Conservation (phyloP, 768 basidiomycete species). For the Termitomyces sp. region DNA sequence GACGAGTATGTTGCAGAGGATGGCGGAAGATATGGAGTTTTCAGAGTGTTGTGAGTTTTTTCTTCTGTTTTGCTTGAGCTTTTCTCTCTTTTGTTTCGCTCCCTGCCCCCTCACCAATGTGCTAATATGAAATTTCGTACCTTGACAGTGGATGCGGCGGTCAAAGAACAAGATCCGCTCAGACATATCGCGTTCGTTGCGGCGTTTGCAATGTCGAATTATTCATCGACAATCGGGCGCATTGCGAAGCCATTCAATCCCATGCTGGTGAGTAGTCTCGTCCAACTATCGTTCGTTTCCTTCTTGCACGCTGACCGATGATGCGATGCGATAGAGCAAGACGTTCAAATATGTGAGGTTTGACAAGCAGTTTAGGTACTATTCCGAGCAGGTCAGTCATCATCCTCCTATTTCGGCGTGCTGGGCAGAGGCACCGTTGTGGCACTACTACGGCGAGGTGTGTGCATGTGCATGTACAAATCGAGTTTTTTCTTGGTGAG, state of each 20-base stretch:
- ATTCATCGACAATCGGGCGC: constrained; percentile 91
- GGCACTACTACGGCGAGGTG: constrained; percentile 91
- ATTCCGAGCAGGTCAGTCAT: constrained; percentile 96
- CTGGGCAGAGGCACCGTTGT: constrained; percentile 85
- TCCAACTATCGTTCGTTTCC: too few relatives aligned
- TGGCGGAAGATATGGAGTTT: constrained; percentile 99
- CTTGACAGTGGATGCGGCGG: constrained; percentile 76
- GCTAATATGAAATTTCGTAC: too few relatives aligned
- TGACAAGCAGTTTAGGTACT: constrained; percentile 87
- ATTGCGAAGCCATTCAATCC: constrained; percentile 98
- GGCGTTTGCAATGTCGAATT: constrained; percentile 98
- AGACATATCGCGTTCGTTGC: constrained; percentile 89
- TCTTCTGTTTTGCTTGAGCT: too few relatives aligned
- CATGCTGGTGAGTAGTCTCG: constrained; percentile 58
- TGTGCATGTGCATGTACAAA: too few relatives aligned
- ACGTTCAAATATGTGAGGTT: constrained; percentile 92
- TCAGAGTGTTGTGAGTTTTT: constrained; percentile 75
- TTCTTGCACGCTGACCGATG: too few relatives aligned
- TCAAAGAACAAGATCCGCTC: constrained; percentile 69
- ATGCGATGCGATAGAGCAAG: constrained; percentile 66
- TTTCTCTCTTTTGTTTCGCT: too few relatives aligned
- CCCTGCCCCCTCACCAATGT: too few relatives aligned
- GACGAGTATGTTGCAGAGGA: constrained; percentile 94
- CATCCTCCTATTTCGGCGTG: constrained; percentile 97
- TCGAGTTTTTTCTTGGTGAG: too few relatives aligned